Evolutionary conservation across 1,139 yeast genomes (phyloP), one percentile per base, ranked within the genome.

Genomic region (Entelexis sorbosivorans): DNA sequence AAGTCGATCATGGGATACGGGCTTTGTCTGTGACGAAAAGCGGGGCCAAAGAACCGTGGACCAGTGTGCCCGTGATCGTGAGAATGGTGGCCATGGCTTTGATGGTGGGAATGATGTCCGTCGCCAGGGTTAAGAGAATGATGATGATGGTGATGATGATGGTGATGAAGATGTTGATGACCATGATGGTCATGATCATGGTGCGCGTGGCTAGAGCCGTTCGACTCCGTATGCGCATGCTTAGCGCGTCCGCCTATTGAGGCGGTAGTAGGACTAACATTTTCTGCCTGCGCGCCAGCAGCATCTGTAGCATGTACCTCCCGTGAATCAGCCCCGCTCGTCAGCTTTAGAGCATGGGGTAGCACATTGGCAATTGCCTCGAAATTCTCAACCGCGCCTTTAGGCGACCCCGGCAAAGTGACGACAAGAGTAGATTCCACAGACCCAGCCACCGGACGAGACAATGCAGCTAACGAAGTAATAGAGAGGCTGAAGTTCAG

Each of bases 371-470:
- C 38, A 7, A 75, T 55, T 0, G 75, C 71, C 20, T 60, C 63
- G 31, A 73, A 53, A 54, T 73, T 73, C 59, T 75, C 78, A 1
- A 56, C 55, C 0, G 75, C 74, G 0, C 72, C 78, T 52, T 67
- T 72, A 1, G 75, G 75, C 1, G 77, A 73, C 0, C 79, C 79
- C 0, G 79, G 79, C 9, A 75, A 61, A 0, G 78, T 72, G 10
- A 74, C 58, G 0, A 75, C 61, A 40, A 75, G 54, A 0, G 71
- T 55, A 14, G 58, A 54, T 16, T 56, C 56, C 26, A 58, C 55
- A 1, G 70, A 63, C 2, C 79, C 79, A 1, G 77, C 76, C 3
- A 72, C 72, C 1, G 77, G 76, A 24, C 79, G 63, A 2, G 76
- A 63, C 64, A 73, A 60, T 40, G 71, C 71, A 0, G 76, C 77